A percentile compares a stretch with the other conserved stretches of the same genome.
Conservation (phyloP, 1,284 basidiomycete genomes). For the Termitomyces sp. region DNA sequence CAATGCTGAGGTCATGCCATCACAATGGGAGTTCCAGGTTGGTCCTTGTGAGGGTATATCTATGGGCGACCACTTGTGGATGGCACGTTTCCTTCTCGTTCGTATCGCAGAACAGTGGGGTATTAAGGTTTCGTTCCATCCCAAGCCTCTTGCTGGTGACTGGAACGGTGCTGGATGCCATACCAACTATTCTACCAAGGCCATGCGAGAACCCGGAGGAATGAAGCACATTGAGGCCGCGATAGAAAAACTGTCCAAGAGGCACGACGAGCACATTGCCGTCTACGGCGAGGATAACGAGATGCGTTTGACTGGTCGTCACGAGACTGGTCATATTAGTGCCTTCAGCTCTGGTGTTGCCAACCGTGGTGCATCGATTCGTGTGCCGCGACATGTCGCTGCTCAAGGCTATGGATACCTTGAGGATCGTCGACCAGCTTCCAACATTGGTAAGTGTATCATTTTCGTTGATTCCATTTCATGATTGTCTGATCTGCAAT, state of each 20-base stretch:
- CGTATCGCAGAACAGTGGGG: slow-evolving; percentile 98
- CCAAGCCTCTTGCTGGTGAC: slow-evolving; percentile 95
- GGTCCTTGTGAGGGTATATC: slow-evolving; percentile 96
- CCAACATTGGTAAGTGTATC: slow-evolving; percentile 82
- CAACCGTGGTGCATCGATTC: slow-evolving; percentile 95
- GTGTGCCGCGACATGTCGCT: slow-evolving; percentile 90
- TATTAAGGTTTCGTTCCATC: slow-evolving; percentile 98
- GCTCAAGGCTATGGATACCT: slow-evolving; percentile 93
- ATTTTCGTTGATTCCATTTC: background rate
- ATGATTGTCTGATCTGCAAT: slow-evolving; percentile 6
- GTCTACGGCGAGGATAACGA: slow-evolving; percentile 98
- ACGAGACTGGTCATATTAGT: slow-evolving; percentile 97
- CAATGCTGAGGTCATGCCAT: slow-evolving; percentile 99
- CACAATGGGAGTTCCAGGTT: slow-evolving; percentile 99
- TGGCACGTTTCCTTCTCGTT: slow-evolving; percentile 90
- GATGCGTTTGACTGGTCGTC: slow-evolving; percentile 85
- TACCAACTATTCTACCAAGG: slow-evolving; percentile 91
- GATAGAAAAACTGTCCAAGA: slow-evolving; percentile 84
- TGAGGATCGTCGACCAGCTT: slow-evolving; percentile 94
- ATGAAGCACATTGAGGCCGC: slow-evolving; percentile 93
- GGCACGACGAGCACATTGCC: slow-evolving; percentile 89
- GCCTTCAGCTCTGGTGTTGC: slow-evolving; percentile 93
- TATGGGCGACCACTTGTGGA: slow-evolving; percentile 99
- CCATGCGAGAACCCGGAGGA: slow-evolving; percentile 91
- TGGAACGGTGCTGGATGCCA: slow-evolving; percentile 99